phyloP scores from a whole-genome alignment of 2,329 filamentous ascomycete species.

The Cercospora nicotianae region DNA sequence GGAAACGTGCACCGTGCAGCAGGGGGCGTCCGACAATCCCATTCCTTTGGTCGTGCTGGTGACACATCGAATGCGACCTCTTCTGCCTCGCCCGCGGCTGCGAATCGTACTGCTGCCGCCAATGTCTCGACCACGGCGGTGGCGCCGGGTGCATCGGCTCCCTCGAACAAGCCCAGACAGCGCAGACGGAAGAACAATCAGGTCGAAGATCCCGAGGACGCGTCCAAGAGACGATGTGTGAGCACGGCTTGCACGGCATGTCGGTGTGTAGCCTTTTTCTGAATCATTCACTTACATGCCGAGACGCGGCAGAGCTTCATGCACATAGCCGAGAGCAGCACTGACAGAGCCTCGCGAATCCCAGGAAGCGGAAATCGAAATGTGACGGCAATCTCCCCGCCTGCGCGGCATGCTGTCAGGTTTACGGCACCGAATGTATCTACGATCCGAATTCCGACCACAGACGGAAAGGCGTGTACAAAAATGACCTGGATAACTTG shows the following conservation, averaged over 20 bases:
- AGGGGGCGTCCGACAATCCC: constrained; percentile 11
- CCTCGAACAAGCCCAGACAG: constrained; percentile 26
- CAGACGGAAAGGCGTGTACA: constrained; percentile 93
- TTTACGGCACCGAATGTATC: constrained; percentile 85
- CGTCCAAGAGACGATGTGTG: constrained; percentile 46
- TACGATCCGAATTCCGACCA: constrained; percentile 97
- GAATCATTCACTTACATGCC: background rate
- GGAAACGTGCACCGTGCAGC: constrained; percentile 15
- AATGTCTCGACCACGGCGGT: background rate
- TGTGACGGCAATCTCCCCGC: constrained; percentile 90
- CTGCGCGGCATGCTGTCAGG: constrained; percentile 92
- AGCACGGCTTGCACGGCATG: constrained; percentile 40
- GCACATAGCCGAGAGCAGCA: background rate
- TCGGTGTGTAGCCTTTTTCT: constrained; percentile 26
- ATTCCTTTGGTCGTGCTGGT: background rate
- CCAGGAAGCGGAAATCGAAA: constrained; percentile 43
- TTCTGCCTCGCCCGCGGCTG: background rate
- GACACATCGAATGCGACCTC: constrained; percentile 8
- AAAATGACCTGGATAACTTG: constrained; percentile 84
- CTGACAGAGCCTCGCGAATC: constrained; percentile 15
- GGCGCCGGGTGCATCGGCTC: background rate
- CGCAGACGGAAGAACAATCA: constrained; percentile 29
- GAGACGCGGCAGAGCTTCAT: background rate
- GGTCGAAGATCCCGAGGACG: constrained; percentile 40
- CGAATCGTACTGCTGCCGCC: background rate